Conservation (phyloP, 2,329 filamentous ascomycete species). For the Cercospora sesami region DNA sequence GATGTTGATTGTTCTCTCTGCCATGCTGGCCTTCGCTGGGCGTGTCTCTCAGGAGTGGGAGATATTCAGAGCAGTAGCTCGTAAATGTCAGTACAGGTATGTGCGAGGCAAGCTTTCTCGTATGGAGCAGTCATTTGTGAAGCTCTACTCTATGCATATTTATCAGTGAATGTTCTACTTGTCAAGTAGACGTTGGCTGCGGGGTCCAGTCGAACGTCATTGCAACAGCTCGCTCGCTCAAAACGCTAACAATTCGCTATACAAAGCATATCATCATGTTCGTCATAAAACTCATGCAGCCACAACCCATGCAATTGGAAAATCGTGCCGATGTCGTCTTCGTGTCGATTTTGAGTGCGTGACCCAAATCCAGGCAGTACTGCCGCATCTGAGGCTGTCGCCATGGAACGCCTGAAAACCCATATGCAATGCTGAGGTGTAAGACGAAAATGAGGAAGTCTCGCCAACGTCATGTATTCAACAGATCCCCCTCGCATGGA, state of each 20-base stretch:
- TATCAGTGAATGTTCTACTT: background rate
- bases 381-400: background rate
- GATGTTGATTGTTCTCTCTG: conserved; percentile 23
- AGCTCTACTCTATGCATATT: background rate
- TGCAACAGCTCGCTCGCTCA: conserved; percentile 10
- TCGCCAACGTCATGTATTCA: background rate
- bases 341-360: background rate
- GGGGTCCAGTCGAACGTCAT: conserved; percentile 3
- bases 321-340: background rate
- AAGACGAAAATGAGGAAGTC: background rate
- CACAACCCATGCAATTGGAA: background rate
- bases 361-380: background rate
- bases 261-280: background rate
- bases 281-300: background rate
- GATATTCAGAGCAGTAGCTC: background rate
- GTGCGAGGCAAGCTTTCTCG: background rate
- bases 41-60: background rate
- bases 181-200: background rate
- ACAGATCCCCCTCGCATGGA: background rate
- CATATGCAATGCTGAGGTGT: background rate
- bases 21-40: background rate
- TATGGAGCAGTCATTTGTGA: background rate
- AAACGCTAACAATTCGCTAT: conserved; percentile 2
- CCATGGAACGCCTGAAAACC: background rate
- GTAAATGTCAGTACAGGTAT: background rate